These are phyloP conservation scores for Colletotrichum lindemuthianum DNA, from an alignment of 2,329 filamentous ascomycete species.

Conservation along the genomic window DNA sequence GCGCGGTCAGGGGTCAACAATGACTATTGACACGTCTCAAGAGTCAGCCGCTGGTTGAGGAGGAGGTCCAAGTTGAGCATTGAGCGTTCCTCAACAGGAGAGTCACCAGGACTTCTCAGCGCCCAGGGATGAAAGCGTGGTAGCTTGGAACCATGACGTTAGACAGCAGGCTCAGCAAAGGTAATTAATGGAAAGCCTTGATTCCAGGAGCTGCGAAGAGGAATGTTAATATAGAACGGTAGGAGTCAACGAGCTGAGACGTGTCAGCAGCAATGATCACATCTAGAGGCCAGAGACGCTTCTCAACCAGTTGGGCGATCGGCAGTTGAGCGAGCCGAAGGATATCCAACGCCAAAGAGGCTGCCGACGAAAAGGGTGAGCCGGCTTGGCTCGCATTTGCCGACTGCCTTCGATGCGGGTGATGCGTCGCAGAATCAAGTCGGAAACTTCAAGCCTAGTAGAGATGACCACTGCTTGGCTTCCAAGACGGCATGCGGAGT, in stretches of 20 bases:
- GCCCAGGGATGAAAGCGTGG: too few relatives aligned
- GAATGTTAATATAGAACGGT: too few relatives aligned
- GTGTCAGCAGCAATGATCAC: not conserved
- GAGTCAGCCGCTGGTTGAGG: not conserved
- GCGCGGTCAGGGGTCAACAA: slow-evolving; percentile 3
- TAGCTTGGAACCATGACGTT: too few relatives aligned
- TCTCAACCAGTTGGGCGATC: not conserved
- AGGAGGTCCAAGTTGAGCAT: not conserved
- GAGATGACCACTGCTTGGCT: slow-evolving; percentile 23
- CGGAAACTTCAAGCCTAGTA: not conserved
- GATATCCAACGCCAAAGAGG: not conserved
- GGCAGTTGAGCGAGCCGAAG: slow-evolving; percentile 25
- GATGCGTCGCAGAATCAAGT: slow-evolving; percentile 20
- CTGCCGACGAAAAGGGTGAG: not conserved
- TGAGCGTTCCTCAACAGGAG: too few relatives aligned
- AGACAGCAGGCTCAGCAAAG: too few relatives aligned
- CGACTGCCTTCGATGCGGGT: not conserved
- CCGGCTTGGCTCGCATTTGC: slow-evolving; percentile 18
- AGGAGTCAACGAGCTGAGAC: not conserved
- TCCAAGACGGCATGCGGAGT: slow-evolving; percentile 24
- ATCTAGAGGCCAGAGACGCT: not conserved
- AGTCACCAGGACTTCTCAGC: too few relatives aligned
- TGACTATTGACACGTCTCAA: not conserved
- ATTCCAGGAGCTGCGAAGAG: too few relatives aligned
- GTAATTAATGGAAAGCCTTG: too few relatives aligned